Conservation (phyloP, 768 basidiomycete genomes). For the Tulasnella sp. region DNA sequence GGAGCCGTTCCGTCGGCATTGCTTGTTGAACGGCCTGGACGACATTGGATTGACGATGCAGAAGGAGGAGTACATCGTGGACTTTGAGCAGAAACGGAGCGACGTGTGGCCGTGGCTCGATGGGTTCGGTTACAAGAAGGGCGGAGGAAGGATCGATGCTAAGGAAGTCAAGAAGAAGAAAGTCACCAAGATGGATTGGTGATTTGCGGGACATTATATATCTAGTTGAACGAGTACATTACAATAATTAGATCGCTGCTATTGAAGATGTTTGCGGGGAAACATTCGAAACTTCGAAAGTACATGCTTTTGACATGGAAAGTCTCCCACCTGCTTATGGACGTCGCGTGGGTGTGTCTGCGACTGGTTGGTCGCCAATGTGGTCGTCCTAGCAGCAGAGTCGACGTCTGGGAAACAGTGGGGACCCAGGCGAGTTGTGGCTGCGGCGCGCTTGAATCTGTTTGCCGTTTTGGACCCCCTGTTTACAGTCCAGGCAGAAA, state of each 20-base stretch:
- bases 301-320: neutral
- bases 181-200: constrained; percentile 29
- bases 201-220: neutral
- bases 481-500: neutral
- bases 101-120: constrained; percentile 92
- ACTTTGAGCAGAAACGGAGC: constrained; percentile 70
- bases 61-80: constrained; percentile 54
- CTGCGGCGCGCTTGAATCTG: neutral
- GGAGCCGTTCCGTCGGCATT: constrained; percentile 87
- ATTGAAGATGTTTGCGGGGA: neutral
- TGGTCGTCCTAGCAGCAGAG: neutral
- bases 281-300: neutral
- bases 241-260: neutral
- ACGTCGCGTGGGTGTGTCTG: neutral
- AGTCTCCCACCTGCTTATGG: neutral
- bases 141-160: constrained; percentile 33
- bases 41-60: constrained; percentile 93
- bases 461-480: neutral
- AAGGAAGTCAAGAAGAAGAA: constrained; percentile 19
- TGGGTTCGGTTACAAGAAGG: constrained; percentile 77
- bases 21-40: constrained; percentile 90
- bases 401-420: neutral
- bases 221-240: neutral
- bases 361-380: neutral
- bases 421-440: neutral